phyloP scores from a whole-genome alignment of 116 monocot species.

The Posidonia oceanica region DNA sequence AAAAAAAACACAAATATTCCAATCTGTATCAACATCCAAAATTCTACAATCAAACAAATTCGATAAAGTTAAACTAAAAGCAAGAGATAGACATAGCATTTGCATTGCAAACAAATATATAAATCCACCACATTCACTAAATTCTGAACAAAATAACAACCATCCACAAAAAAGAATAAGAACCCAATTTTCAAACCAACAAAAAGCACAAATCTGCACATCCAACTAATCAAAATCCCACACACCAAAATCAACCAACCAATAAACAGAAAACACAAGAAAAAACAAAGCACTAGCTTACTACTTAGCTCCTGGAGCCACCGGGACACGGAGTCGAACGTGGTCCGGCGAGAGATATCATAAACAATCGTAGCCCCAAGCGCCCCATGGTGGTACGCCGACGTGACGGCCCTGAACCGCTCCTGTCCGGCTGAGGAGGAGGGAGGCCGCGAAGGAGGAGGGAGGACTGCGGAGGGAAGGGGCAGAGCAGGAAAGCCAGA shows the following conservation, averaged over 20 bases:
- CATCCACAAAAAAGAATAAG: neutral
- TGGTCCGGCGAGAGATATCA: slow-evolving; percentile 56
- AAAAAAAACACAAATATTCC: too few species aligned
- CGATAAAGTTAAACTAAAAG: too few species aligned
- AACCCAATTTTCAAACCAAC: neutral
- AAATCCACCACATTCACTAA: neutral
- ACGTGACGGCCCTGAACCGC: slow-evolving; percentile 75
- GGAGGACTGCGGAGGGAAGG: too few species aligned
- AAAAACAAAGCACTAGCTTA: too few species aligned
- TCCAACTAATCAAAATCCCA: neutral
- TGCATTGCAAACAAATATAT: neutral
- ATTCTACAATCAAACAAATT: too few species aligned
- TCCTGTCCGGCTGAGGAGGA: slow-evolving; percentile 94
- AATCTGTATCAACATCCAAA: too few species aligned
- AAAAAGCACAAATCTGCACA: neutral
- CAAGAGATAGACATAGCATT: neutral
- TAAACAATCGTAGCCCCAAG: slow-evolving; percentile 69
- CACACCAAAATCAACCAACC: neutral
- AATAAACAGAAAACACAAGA: neutral
- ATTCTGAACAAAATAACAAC: neutral
- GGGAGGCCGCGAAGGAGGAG: too few species aligned
- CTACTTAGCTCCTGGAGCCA: slow-evolving; percentile 33
- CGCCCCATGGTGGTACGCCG: slow-evolving; percentile 81
- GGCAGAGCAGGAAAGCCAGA: too few species aligned
- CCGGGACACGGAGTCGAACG: slow-evolving; percentile 52